Percentiles rank a stretch among this genome's conserved stretches.
phyloP scores from a whole-genome alignment of 2,329 filamentous ascomycete species.

The Elsinoe batatas region DNA sequence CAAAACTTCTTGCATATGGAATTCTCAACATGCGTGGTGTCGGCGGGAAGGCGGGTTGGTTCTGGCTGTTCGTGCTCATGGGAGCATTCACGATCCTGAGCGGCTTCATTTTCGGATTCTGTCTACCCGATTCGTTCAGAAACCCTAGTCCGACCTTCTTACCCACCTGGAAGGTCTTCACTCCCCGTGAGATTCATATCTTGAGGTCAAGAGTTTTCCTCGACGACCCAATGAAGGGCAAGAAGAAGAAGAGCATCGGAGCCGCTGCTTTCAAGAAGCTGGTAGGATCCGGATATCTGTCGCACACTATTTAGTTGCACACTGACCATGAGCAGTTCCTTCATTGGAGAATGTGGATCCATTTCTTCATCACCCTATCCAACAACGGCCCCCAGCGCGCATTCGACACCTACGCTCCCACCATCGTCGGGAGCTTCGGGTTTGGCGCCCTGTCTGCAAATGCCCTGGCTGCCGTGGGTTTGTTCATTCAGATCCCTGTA shows the following conservation, averaged over 20 bases:
- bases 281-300: neutral
- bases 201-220: slow-evolving; percentile 22
- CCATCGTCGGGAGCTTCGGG: slow-evolving; percentile 23
- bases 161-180: slow-evolving; percentile 22
- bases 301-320: neutral
- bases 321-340: slow-evolving; percentile 28
- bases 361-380: slow-evolving; percentile 26
- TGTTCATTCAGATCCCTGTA: slow-evolving; percentile 36
- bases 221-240: slow-evolving; percentile 25
- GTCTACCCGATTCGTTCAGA: slow-evolving; percentile 25
- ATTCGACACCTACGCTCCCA: slow-evolving; percentile 27
- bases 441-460: slow-evolving; percentile 24
- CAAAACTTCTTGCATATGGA: slow-evolving; percentile 22
- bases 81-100: slow-evolving; percentile 16
- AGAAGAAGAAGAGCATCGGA: slow-evolving; percentile 25
- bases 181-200: slow-evolving; percentile 24
- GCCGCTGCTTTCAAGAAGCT: slow-evolving; percentile 24
- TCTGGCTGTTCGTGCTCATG: slow-evolving; percentile 17
- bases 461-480: slow-evolving; percentile 26
- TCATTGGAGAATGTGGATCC: slow-evolving; percentile 26
- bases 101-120: slow-evolving; percentile 22
- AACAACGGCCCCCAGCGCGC: slow-evolving; percentile 26
- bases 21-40: slow-evolving; percentile 17
- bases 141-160: slow-evolving; percentile 22
- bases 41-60: slow-evolving; percentile 15